Percentiles rank a stretch among this genome's conserved stretches.
These are phyloP conservation scores for Zasmidium citrigriseum DNA, from an alignment of 2,329 filamentous ascomycete genomes.

Conservation along the genomic window DNA sequence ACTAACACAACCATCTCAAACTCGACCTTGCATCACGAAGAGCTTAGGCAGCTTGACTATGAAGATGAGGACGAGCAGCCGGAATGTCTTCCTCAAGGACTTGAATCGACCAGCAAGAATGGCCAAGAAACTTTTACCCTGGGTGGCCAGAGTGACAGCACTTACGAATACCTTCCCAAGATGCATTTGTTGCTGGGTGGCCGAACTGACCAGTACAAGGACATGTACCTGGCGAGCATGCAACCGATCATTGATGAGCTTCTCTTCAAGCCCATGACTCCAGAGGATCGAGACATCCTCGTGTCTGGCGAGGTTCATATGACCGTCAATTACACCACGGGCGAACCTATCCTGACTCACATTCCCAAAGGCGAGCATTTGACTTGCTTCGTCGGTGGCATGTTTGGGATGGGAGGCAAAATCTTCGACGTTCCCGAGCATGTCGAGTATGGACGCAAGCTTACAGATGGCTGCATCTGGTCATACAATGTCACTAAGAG, in stretches of 20 bases:
- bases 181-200: slow-evolving; percentile 77
- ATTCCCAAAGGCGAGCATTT: slow-evolving; percentile 52
- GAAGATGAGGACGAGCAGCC: slow-evolving; percentile 14
- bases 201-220: slow-evolving; percentile 68
- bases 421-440: slow-evolving; percentile 54
- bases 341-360: slow-evolving; percentile 36
- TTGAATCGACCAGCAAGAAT: slow-evolving; percentile 51
- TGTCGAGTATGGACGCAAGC: slow-evolving; percentile 49
- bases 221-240: slow-evolving; percentile 69
- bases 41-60: not conserved
- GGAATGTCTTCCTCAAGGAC: slow-evolving; percentile 49
- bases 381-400: slow-evolving; percentile 57
- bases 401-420: slow-evolving; percentile 55
- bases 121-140: slow-evolving; percentile 55
- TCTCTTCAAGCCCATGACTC: slow-evolving; percentile 75
- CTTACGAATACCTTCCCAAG: slow-evolving; percentile 62
- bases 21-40: not conserved
- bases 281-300: slow-evolving; percentile 68
- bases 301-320: slow-evolving; percentile 62
- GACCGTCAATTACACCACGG: slow-evolving; percentile 48
- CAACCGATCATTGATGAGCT: slow-evolving; percentile 71
- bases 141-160: slow-evolving; percentile 57
- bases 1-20: not conserved
- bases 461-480: slow-evolving; percentile 60
- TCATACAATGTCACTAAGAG: slow-evolving; percentile 51